Conservation (phyloP, 371 early-diverging fungal genomes). For the Parasitella parasitica region DNA sequence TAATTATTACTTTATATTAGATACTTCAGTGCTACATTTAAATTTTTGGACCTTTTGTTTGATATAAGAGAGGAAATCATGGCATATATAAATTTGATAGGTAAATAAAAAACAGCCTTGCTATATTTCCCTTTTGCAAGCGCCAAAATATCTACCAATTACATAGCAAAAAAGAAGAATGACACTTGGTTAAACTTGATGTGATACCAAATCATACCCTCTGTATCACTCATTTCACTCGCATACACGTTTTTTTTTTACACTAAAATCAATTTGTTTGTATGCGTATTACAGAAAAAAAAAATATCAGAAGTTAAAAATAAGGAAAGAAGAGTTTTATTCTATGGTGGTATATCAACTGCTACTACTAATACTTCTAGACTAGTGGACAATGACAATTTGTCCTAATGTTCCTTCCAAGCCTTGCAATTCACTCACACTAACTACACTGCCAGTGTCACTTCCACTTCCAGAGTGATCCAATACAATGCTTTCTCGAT, state of each 20-base stretch:
- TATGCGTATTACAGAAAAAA: not conserved
- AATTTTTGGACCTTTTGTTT: too few species aligned
- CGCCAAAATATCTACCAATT: not conserved
- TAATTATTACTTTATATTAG: not conserved
- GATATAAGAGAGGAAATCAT: not conserved
- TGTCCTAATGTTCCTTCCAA: constrained; percentile 39
- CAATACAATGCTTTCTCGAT: constrained; percentile 46
- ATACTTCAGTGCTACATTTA: not conserved
- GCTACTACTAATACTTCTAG: not conserved
- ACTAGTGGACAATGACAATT: constrained; percentile 49
- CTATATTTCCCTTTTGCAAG: not conserved
- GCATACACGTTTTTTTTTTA: not conserved
- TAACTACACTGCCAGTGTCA: constrained; percentile 48
- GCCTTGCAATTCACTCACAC: constrained; percentile 48
- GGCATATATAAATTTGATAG: not conserved
- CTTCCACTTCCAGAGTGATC: constrained; percentile 51
- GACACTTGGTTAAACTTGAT: not conserved
- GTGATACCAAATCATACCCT: not conserved
- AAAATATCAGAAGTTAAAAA: not conserved
- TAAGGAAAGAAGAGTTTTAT: not conserved
- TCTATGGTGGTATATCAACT: not conserved
- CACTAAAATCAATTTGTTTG: not conserved
- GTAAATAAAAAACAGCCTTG: not conserved
- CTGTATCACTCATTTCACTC: not conserved
- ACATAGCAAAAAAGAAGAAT: not conserved